Percentiles rank a stretch among this genome's conserved stretches.
Evolutionary conservation across 331 rosid genomes (phyloP).

Genomic region (Malus hybrid): DNA sequence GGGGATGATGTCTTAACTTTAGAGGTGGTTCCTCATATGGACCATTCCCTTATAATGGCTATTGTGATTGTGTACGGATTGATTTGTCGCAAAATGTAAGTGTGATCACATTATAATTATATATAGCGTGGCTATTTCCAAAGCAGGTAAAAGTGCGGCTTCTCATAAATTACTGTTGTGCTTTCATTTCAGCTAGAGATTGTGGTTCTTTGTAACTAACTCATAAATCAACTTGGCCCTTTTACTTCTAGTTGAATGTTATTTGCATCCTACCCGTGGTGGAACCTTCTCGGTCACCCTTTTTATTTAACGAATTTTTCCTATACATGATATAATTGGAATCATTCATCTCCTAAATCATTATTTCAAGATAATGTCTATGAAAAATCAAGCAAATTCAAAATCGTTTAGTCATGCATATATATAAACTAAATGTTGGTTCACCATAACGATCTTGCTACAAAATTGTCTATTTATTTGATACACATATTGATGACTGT

Average conservation of each 20-base stretch:
- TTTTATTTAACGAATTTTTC: not conserved
- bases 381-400: not conserved
- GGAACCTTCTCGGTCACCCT: not conserved
- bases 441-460: too few relatives aligned
- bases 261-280: not conserved
- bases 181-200: not conserved
- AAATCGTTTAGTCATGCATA: too few relatives aligned
- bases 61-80: constrained; percentile 15
- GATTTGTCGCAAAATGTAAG: constrained; percentile 19
- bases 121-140: not conserved
- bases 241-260: not conserved
- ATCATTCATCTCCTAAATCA: not conserved
- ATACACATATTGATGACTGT: too few relatives aligned
- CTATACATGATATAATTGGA: not conserved
- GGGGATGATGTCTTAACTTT: constrained; percentile 26
- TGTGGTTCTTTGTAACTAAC: not conserved
- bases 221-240: not conserved
- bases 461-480: not conserved
- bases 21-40: constrained; percentile 13
- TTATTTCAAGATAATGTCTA: not conserved
- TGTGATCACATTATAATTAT: too few relatives aligned
- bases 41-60: constrained; percentile 24
- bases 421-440: not conserved
- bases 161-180: too few relatives aligned
- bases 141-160: not conserved